Base-by-base conservation (phyloP, 768 basidiomycete species). In the Suillus spraguei region DNA sequence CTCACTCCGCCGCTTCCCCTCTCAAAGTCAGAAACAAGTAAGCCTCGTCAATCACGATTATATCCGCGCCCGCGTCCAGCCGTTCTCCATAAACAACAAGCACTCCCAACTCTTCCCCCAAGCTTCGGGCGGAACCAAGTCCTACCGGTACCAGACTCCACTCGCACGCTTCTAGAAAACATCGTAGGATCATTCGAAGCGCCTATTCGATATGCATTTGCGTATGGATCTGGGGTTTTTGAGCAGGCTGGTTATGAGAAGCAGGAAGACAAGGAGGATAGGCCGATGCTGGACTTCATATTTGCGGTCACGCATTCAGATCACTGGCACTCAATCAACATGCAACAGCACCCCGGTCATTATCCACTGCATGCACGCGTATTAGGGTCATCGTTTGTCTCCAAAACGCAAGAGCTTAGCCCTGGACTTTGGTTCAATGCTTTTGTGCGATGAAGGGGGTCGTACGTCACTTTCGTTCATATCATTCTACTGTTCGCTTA, bases 371-470 rank as follows among this genome's bases (percentile, higher is more conserved):
- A 92, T 69, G 89, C 94, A n/a, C 84, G 95, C n/a, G 68, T 86
- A 47, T 76, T 97, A 10, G 97, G 97, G 2, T 89, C 89, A 10
- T 84, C 83, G 36, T 93, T 94, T 73, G 88, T 98, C n/a, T 83
- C 90, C 20, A 83, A 80, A 60, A 77, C 96, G 58, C 89, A 97
- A 77, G 88, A 85, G 24, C 61, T 91, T 3, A 82, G 81, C 4
- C 96, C 97, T 0, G 94, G 95, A 6, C 85, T 98, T 24, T 99
- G 97, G 97, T 99, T 97, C 76, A 97, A 97, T 69, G 87, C 97
- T 0, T 92, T 89, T 76, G 88, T 96, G 36, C 86, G 7, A 87
- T 96, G 76, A 83, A 87, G 60, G 94, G 90, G 59, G 89, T 91
- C 69, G 94, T 97, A 75, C 76, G 94, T 85, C 32, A 61, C 41